Evolutionary conservation across 208 protist species (phyloP).

Genomic region (Wallacemonas collosoma): DNA sequence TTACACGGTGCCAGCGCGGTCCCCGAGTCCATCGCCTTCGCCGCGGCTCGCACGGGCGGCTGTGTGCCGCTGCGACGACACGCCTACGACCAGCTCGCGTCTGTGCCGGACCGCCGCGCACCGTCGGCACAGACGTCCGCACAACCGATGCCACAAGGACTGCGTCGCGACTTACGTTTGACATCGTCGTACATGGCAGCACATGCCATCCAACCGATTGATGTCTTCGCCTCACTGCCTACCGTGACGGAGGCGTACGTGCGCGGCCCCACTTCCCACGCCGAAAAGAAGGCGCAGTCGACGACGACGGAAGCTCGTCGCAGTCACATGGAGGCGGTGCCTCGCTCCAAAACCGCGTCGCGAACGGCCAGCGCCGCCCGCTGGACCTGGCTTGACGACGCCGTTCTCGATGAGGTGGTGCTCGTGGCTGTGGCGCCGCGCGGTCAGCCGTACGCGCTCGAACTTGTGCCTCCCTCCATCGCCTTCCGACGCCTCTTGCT

Average conservation of each 20-base stretch:
- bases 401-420: conserved; percentile 60
- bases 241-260: background rate
- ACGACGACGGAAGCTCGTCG: too few relatives aligned
- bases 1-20: conserved; percentile 7
- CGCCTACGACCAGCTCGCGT: background rate
- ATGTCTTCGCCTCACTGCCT: conserved; percentile 26
- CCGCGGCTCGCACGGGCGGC: background rate
- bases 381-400: conserved; percentile 39
- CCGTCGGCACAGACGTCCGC: background rate
- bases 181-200: background rate
- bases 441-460: conserved; percentile 48
- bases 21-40: background rate
- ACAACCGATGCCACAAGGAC: conserved; percentile 16
- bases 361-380: too few relatives aligned
- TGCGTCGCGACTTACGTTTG: conserved; percentile 6
- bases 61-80: conserved; percentile 4
- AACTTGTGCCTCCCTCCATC: conserved; percentile 45
- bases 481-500: conserved; percentile 39
- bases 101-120: background rate
- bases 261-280: too few relatives aligned
- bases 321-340: background rate
- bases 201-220: conserved; percentile 11
- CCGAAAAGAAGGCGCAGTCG: too few relatives aligned
- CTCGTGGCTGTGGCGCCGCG: conserved; percentile 51
- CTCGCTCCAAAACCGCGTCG: background rate